Evolutionary conservation across 2,329 filamentous ascomycete species (phyloP), one percentile per base, ranked within the genome.

Genomic region (Fusarium sp.): DNA sequence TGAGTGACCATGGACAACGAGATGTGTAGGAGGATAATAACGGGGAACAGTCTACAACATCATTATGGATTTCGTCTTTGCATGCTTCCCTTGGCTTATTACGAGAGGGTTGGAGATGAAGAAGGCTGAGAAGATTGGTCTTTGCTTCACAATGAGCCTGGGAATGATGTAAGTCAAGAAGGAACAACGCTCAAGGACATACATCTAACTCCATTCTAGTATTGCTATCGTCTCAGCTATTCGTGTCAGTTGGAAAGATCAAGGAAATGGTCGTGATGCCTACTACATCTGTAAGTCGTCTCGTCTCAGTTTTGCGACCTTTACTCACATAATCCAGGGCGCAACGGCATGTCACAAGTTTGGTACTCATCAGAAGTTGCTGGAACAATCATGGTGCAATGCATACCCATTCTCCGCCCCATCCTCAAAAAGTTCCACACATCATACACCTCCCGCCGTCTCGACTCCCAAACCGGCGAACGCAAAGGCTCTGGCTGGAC

Each of bases 301-400:
- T 30, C 22, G 10, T 8, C 9, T 18, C 8, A n/a, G 8, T 13
- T 3, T 12, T 4, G 3, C 20, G 34, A 22, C 17, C 20, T 8
- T 44, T 15, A 34, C 57, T 54, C 18, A 62, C 44, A 28, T 1
- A 2, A 14, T 13, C 1, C 24, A 78, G 77, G 77, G 77, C 77
- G 77, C 20, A 78, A 78, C 18, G 77, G 74, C 17, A 57, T 78
- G 63, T 78, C 77, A 2, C 77, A 78, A 54, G 26, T 78, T 38
- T 78, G 77, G 77, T 84, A 87, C 77, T 87, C 85, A 0, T 86
- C 86, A 22, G 87, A 89, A 77, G 81, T 88, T 60, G 83, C 85
- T 14, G 86, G 87, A 60, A 88, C 87, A 32, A 87, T 89, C 71
- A 87, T 89, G 48, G 87, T 88, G 8, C 87, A 88, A 72, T 88